Evolutionary conservation across 2,329 filamentous ascomycete species (phyloP).

Genomic region (Stemphylium lycopersici): DNA sequence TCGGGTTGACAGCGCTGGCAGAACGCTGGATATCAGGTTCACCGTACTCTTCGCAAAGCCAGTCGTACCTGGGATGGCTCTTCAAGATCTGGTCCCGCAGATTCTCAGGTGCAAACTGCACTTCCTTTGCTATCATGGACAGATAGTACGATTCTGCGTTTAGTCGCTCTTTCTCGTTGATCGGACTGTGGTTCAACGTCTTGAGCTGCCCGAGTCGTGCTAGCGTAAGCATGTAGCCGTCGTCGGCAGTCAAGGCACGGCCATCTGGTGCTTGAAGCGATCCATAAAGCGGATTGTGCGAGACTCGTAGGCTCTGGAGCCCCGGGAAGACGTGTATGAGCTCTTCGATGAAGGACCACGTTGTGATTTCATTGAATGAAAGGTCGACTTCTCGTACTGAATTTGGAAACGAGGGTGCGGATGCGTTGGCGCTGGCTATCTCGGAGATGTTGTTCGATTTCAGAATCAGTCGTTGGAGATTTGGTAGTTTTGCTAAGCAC

Average conservation of each 20-base stretch:
- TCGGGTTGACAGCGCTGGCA: conserved; percentile 65
- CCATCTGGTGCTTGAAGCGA: conserved; percentile 53
- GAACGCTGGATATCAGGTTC: conserved; percentile 66
- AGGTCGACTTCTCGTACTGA: conserved; percentile 53
- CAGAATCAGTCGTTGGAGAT: conserved; percentile 61
- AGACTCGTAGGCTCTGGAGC: conserved; percentile 75
- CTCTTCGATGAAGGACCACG: conserved; percentile 76
- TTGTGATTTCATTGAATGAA: conserved; percentile 54
- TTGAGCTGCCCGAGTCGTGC: conserved; percentile 73
- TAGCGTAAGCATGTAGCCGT: conserved; percentile 87
- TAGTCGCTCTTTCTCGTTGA: conserved; percentile 74
- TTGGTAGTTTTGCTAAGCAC: conserved; percentile 64
- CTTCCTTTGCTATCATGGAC: conserved; percentile 77
- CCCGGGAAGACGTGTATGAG: conserved; percentile 73
- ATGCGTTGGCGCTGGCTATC: conserved; percentile 30
- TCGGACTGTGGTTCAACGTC: conserved; percentile 72
- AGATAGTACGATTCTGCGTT: conserved; percentile 96
- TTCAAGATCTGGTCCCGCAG: conserved; percentile 62
- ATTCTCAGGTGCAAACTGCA: conserved; percentile 64
- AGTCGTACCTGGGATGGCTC: conserved; percentile 73
- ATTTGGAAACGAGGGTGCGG: conserved; percentile 32
- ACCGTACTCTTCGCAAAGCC: conserved; percentile 78
- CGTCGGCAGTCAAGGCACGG: conserved; percentile 65
- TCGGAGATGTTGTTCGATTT: conserved; percentile 75
- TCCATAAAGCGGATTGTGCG: conserved; percentile 84